phyloP scores from a whole-genome alignment of 1,284 basidiomycete genomes.

The Trametes polyzona region DNA sequence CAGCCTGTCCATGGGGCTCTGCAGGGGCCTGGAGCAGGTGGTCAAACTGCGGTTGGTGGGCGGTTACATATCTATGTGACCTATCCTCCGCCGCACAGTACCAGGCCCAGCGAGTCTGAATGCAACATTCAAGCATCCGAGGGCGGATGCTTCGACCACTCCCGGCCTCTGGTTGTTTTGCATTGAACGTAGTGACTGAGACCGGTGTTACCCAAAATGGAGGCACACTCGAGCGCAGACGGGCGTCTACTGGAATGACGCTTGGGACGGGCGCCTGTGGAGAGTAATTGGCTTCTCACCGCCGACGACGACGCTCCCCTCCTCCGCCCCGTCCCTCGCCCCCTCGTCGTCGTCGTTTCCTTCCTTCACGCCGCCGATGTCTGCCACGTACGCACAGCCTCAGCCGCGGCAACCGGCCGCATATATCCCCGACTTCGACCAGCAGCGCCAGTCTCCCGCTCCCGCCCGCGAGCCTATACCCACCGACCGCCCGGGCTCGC shows the following conservation, averaged over 20 bases:
- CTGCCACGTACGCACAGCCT: conserved; percentile 36
- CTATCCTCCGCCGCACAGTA: too few relatives aligned
- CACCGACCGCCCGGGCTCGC: conserved; percentile 25
- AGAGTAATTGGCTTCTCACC: conserved; percentile 11
- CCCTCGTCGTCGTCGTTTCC: background rate
- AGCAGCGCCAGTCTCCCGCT: conserved; percentile 23
- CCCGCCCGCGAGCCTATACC: conserved; percentile 24
- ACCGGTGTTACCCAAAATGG: background rate
- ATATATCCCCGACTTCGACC: conserved; percentile 37
- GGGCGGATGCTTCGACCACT: too few relatives aligned
- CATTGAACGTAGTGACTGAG: too few relatives aligned
- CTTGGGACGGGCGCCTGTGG: background rate
- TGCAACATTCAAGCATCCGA: too few relatives aligned
- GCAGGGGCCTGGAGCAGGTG: too few relatives aligned
- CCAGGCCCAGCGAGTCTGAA: too few relatives aligned
- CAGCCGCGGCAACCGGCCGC: conserved; percentile 41
- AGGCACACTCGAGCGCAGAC: background rate
- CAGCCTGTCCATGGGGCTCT: too few relatives aligned
- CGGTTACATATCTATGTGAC: too few relatives aligned
- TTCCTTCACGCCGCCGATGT: conserved; percentile 3
- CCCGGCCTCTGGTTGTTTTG: too few relatives aligned
- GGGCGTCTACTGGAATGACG: conserved; percentile 2
- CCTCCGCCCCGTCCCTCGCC: background rate
- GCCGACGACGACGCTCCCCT: conserved; percentile 4
- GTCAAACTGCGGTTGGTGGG: too few relatives aligned